Evolutionary conservation across 257 asterid genomes (phyloP), one percentile per base, ranked within the genome.

Genomic region (Solanum bulbocastanum): DNA sequence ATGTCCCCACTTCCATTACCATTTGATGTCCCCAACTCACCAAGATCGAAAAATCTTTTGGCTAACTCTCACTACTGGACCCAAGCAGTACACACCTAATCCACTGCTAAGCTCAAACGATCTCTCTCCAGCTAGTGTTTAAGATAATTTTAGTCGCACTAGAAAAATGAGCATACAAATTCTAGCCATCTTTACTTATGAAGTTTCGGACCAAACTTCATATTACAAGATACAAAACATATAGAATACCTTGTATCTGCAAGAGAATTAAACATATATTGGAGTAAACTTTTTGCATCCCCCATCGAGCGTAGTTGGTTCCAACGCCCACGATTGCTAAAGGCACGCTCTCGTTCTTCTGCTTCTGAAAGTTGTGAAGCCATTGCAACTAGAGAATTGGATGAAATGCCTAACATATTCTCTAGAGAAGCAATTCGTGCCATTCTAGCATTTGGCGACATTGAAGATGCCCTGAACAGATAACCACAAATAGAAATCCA

Each of bases 361-460:
- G 99, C 99, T 91, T 97, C 99, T 37, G 99, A 97, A 86, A 97
- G 98, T 90, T 96, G 99, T 87, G 99, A 97, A 88, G 99, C 99
- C 99, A 97, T 97, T 49, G 99, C 91, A 76, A 97, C 99, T 39
- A 97, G 95, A 27, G 99, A 95, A 92, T 94, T 96, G 32, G 99
- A 97, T 76, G 99, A 94, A 86, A 97, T 94, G 91, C 94, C 93
- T 66, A 97, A 90, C 99, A 97, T 97, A 92, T 94, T 96, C 88
- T 97, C 99, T 32, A 97, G 99, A 83, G 98, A 95, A 90, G 96
- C 93, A 65, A 97, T 97, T 93, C 99, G 92, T 10, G 99, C 93
- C 94, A 90, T 94, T 92, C 98, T 95, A 88, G 98, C 98, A 89
- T 89, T 94, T 79, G 98, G 98, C 56, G 98, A 92, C 98, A 97